Conservation (phyloP, 108 stramenopile species). For the Discostella pseudostelligera region DNA sequence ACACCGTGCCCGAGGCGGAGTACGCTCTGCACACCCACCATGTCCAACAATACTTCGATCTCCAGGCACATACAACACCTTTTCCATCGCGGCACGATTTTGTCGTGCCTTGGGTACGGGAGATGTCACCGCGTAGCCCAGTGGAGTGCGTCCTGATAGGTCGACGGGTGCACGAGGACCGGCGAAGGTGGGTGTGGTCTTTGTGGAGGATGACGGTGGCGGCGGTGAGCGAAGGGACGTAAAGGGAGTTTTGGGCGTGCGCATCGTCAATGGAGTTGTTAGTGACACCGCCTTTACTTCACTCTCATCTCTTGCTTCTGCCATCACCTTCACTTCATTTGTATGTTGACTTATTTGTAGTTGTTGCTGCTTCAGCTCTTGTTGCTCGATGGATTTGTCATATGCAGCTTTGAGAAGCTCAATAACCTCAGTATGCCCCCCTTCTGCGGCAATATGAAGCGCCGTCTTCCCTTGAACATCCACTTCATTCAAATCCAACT, state of each 20-base stretch:
- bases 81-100: conserved; percentile 46
- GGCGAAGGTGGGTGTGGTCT: conserved; percentile 15
- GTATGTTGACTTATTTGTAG: no score
- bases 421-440: conserved; percentile 63
- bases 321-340: background rate
- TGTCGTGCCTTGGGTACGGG: conserved; percentile 49
- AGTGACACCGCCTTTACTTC: background rate
- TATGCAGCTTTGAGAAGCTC: conserved; percentile 42
- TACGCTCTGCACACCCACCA: conserved; percentile 33
- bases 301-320: background rate
- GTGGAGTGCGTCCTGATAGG: conserved; percentile 63
- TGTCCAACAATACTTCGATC: conserved; percentile 56
- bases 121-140: conserved; percentile 61
- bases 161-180: conserved; percentile 55
- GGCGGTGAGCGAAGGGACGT: conserved; percentile 14
- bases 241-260: conserved; percentile 3
- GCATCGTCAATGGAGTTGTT: background rate
- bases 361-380: no score
- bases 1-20: conserved; percentile 48
- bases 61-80: conserved; percentile 53
- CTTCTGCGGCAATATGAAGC: conserved; percentile 77
- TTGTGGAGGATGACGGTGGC: conserved; percentile 10
- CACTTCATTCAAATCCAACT: conserved; percentile 34
- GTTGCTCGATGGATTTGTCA: background rate
- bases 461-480: conserved; percentile 77